Percentiles rank a stretch among this genome's conserved stretches.
These are phyloP conservation scores for Ophiocordyceps australis DNA, from an alignment of 2,329 filamentous ascomycete genomes.

Conservation along the genomic window DNA sequence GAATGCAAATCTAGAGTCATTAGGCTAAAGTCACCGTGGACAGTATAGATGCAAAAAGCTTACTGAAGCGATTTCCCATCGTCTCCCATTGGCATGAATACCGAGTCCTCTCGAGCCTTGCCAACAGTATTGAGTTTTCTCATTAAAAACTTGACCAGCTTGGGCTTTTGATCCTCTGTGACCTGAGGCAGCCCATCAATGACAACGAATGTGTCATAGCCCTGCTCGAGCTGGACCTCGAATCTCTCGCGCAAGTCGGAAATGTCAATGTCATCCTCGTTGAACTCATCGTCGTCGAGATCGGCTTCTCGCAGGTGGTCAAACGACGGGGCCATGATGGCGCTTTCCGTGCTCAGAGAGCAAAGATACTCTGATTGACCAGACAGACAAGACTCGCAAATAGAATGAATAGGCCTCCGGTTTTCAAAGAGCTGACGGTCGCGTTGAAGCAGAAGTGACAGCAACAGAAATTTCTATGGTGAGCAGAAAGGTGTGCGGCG, in stretches of 20 bases:
- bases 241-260: slow-evolving; percentile 88
- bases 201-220: slow-evolving; percentile 90
- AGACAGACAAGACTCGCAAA: no score
- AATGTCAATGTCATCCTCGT: slow-evolving; percentile 88
- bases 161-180: slow-evolving; percentile 76
- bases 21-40: no score
- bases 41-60: no score
- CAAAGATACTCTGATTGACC: no score
- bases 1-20: slow-evolving; percentile 67
- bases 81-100: slow-evolving; percentile 88
- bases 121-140: slow-evolving; percentile 83
- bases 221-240: slow-evolving; percentile 89
- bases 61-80: slow-evolving; percentile 76
- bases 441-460: no score
- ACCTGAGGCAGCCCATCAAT: slow-evolving; percentile 87
- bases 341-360: no score
- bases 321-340: slow-evolving; percentile 77
- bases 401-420: no score
- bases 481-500: slow-evolving; percentile 18
- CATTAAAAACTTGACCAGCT: slow-evolving; percentile 89
- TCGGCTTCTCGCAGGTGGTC: slow-evolving; percentile 85
- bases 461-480: no score
- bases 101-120: slow-evolving; percentile 65
- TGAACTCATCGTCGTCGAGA: slow-evolving; percentile 67
- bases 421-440: no score